Evolutionary conservation across 257 asterid genomes (phyloP).

Genomic region (Solanum verrucosum): DNA sequence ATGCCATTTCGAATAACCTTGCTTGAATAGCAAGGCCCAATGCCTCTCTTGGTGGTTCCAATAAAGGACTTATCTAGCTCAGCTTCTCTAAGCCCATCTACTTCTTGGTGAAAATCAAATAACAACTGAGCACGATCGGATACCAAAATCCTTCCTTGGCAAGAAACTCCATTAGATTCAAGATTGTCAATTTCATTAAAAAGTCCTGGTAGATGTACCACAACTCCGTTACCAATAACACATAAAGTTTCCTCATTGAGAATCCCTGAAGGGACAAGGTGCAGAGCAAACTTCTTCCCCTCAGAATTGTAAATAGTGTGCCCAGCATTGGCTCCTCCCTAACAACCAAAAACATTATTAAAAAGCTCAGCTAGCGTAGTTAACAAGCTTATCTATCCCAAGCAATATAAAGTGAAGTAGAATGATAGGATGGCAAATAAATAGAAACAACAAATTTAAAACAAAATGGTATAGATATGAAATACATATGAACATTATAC

Average conservation of each 20-base stretch:
- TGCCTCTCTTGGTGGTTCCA: constrained; percentile 94
- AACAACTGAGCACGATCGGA: constrained; percentile 92
- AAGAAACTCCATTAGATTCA: constrained; percentile 75
- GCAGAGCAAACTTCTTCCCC: constrained; percentile 94
- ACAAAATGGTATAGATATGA: not conserved
- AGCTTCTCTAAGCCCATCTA: constrained; percentile 86
- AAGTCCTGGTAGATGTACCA: constrained; percentile 81
- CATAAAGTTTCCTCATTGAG: constrained; percentile 36
- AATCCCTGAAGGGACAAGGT: constrained; percentile 94
- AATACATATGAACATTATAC: not conserved
- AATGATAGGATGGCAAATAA: not conserved
- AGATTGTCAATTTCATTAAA: constrained; percentile 81
- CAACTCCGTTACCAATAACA: constrained; percentile 85
- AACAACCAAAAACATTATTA: not conserved
- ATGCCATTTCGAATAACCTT: constrained; percentile 89
- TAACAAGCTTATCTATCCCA: not conserved
- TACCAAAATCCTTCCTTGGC: constrained; percentile 78
- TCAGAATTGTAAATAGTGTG: constrained; percentile 94
- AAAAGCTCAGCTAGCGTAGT: not conserved
- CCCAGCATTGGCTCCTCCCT: constrained; percentile 99
- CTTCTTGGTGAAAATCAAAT: constrained; percentile 84
- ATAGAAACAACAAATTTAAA: not conserved
- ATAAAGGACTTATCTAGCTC: constrained; percentile 88
- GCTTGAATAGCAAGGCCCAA: constrained; percentile 95
- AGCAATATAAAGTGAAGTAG: not conserved